Percentiles rank a stretch among this genome's conserved stretches.
These are phyloP conservation scores for Calonectria montana DNA, from an alignment of 2,329 filamentous ascomycete species.

Conservation along the genomic window DNA sequence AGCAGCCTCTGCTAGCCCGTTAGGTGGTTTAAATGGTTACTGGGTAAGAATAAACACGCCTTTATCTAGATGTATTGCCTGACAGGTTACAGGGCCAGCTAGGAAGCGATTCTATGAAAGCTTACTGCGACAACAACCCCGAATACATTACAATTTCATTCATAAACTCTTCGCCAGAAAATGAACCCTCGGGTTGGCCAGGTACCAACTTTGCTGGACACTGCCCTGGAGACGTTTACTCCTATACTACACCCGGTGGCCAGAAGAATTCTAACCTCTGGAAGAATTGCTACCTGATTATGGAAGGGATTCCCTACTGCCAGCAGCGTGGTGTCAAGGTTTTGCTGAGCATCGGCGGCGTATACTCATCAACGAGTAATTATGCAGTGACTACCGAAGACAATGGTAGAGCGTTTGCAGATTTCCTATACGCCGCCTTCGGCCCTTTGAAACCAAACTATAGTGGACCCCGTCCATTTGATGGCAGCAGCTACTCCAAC, in stretches of 20 bases:
- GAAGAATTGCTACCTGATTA: conserved; percentile 49
- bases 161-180: conserved; percentile 52
- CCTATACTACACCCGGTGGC: conserved; percentile 35
- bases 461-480: conserved; percentile 54
- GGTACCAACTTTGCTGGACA: conserved; percentile 54
- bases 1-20: conserved; percentile 30
- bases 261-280: conserved; percentile 45
- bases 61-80: background rate
- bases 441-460: conserved; percentile 49
- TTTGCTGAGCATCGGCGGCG: conserved; percentile 55
- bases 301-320: conserved; percentile 55
- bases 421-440: conserved; percentile 53
- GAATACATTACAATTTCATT: conserved; percentile 54
- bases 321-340: conserved; percentile 56
- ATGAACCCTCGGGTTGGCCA: conserved; percentile 49
- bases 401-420: conserved; percentile 51
- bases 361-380: conserved; percentile 42
- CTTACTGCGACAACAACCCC: conserved; percentile 51
- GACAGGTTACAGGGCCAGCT: conserved; percentile 48
- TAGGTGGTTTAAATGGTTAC: conserved; percentile 53
- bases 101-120: conserved; percentile 44
- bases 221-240: conserved; percentile 46
- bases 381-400: conserved; percentile 47
- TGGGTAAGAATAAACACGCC: conserved; percentile 45
- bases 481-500: conserved; percentile 38